Base-by-base conservation (phyloP, 345 rosid genomes). In the Melaleuca alternifolia region DNA sequence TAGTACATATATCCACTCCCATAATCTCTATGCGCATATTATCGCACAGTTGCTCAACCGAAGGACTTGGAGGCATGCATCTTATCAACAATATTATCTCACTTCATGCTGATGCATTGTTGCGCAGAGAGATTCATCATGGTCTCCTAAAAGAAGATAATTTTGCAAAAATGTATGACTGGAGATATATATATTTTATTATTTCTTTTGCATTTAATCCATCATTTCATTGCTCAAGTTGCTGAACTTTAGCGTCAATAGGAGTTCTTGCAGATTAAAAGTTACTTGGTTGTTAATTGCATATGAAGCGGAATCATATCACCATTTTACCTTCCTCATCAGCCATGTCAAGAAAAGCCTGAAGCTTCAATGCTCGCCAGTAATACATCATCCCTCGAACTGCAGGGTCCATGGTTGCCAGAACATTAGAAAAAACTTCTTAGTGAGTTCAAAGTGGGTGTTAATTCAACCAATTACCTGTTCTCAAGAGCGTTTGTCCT, bases 291-390 rank as follows among this genome's bases (percentile, higher is more conserved):
- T 18, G 81, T 44, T 71, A 37, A 37, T 37, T 13, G 23, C 81
- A 20, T 52, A 52, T 30, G n/a, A 52, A 30, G 85, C 26, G 54
- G 46, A 28, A 83, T 83, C 28, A 15, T 50, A 87, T 85, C 83
- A 84, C 30, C 84, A 76, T 79, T 89, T 88, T 90, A 97, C 99
- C 98, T 57, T 53, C 84, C 90, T 96, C 98, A 87, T 52, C 50
- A 92, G 99, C 99, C 99, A 97, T 96, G 93, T 97, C 99, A 89
- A 97, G 98, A 88, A 96, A 97, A 88, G 99, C 99, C 90, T 97
- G 99, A 90, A 97, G 98, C 95, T 92, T 97, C 88, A 97, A 89
- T 86, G 99, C 99, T 65, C 99, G 93, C 92, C 96, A 92, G 89
- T 95, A 97, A 87, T 97, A 97, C 99, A 96, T 96, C 99, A 97